These are phyloP conservation scores for Rhipidocladum racemiflorum DNA, from an alignment of 176 grass and related monocot species.

Conservation along the genomic window DNA sequence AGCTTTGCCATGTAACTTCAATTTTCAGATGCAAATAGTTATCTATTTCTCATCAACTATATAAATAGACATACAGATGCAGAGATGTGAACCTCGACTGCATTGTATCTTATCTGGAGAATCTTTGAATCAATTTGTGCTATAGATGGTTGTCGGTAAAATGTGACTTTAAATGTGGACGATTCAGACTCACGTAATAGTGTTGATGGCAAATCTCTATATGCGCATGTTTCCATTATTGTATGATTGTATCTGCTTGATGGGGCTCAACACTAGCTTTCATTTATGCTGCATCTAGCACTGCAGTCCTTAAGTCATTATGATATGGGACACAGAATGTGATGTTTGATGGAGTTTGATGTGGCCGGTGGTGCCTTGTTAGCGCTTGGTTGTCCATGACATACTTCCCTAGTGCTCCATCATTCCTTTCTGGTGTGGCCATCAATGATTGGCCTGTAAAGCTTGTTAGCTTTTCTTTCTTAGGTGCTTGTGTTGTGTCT, in stretches of 20 bases:
- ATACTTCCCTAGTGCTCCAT: background rate
- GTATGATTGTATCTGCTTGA: constrained; percentile 13
- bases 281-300: constrained; percentile 9
- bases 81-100: background rate
- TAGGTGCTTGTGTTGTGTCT: background rate
- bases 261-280: constrained; percentile 6
- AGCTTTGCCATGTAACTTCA: background rate
- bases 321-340: constrained; percentile 1
- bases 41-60: background rate
- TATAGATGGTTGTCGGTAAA: background rate
- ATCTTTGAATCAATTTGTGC: background rate
- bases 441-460: constrained; percentile 13
- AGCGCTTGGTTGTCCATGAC: constrained; percentile 6
- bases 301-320: constrained; percentile 20
- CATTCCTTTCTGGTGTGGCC: background rate
- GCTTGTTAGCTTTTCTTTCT: background rate
- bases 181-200: constrained; percentile 1
- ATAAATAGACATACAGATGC: background rate
- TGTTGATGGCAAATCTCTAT: constrained; percentile 12
- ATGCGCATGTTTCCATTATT: constrained; percentile 21
- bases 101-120: background rate
- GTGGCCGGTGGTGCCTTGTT: constrained; percentile 6
- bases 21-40: background rate
- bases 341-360: constrained; percentile 23
- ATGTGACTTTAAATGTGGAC: background rate